Conservation (phyloP, 2,329 filamentous ascomycete species). For the Periconia digitata region DNA sequence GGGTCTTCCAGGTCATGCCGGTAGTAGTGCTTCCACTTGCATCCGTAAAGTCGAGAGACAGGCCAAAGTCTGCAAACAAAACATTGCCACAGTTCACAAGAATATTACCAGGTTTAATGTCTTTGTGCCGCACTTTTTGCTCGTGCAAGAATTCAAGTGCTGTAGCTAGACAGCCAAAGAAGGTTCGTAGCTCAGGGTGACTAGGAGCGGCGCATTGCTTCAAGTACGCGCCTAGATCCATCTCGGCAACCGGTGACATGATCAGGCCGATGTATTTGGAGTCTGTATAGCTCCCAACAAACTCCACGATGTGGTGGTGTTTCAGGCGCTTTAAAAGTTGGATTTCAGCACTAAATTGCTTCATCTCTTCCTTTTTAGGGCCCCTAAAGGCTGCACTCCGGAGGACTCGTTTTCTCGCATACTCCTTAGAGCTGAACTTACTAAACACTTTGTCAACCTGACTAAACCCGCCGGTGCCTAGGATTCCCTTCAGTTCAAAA, state of each 20-base stretch:
- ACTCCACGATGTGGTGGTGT: slow-evolving; percentile 30
- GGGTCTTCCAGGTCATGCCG: slow-evolving; percentile 13
- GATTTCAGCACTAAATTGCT: slow-evolving; percentile 28
- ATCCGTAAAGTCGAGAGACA: slow-evolving; percentile 16
- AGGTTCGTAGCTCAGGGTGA: slow-evolving; percentile 14
- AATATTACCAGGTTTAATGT: slow-evolving; percentile 37
- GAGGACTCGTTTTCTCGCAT: slow-evolving; percentile 33
- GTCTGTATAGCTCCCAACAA: slow-evolving; percentile 35
- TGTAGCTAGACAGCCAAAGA: slow-evolving; percentile 30
- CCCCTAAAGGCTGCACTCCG: slow-evolving; percentile 16
- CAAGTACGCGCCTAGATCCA: slow-evolving; percentile 17
- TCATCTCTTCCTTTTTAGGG: slow-evolving; percentile 12
- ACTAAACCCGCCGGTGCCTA: slow-evolving; percentile 27
- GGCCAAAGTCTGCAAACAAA: slow-evolving; percentile 32
- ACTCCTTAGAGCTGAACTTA: slow-evolving; percentile 24
- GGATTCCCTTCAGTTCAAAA: slow-evolving; percentile 17
- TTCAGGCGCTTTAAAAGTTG: slow-evolving; percentile 27
- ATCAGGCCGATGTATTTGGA: slow-evolving; percentile 26
- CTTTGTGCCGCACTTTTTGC: slow-evolving; percentile 28
- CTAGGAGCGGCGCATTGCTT: neutral
- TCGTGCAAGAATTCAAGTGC: slow-evolving; percentile 28
- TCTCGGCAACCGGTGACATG: slow-evolving; percentile 27
- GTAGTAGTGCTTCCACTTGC: slow-evolving; percentile 14
- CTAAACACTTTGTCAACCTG: slow-evolving; percentile 28
- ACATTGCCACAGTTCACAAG: slow-evolving; percentile 21